Conservation (phyloP, 2,329 filamentous ascomycete species). For the Penicillium sp. region DNA sequence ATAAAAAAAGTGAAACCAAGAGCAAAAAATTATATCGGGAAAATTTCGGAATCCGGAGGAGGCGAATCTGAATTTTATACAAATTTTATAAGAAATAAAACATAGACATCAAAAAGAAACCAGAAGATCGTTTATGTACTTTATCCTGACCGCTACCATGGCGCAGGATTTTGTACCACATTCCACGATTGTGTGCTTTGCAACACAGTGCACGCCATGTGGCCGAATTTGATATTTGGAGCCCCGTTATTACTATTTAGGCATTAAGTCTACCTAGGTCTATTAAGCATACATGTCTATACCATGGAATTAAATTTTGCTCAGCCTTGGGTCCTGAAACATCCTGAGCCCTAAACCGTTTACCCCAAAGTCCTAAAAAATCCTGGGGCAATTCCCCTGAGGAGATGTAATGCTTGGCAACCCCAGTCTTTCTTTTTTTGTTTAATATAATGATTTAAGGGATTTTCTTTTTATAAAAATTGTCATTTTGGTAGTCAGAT, state of each 20-base stretch:
- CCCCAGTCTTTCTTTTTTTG: background rate
- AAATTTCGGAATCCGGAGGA: background rate
- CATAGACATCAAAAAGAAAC: too few species aligned
- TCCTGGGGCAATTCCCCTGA: background rate
- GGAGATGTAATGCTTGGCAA: conserved; percentile 2
- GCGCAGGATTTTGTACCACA: conserved; percentile 17
- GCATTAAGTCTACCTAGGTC: background rate
- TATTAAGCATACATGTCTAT: background rate
- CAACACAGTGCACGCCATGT: conserved; percentile 22
- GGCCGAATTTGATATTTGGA: background rate
- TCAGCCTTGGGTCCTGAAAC: background rate
- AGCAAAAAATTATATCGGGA: background rate
- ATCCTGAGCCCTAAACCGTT: background rate
- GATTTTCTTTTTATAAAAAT: background rate
- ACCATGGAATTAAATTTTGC: background rate
- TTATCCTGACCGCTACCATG: conserved; percentile 16
- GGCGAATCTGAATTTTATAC: background rate
- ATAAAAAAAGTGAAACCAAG: background rate
- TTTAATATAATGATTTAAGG: background rate
- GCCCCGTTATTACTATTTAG: background rate
- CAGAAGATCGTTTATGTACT: background rate
- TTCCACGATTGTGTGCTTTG: conserved; percentile 16
- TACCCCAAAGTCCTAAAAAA: background rate
- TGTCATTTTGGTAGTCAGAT: background rate
- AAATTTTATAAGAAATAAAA: background rate